Conservation (phyloP, 2,329 filamentous ascomycete genomes). For the Penicillium sp. region DNA sequence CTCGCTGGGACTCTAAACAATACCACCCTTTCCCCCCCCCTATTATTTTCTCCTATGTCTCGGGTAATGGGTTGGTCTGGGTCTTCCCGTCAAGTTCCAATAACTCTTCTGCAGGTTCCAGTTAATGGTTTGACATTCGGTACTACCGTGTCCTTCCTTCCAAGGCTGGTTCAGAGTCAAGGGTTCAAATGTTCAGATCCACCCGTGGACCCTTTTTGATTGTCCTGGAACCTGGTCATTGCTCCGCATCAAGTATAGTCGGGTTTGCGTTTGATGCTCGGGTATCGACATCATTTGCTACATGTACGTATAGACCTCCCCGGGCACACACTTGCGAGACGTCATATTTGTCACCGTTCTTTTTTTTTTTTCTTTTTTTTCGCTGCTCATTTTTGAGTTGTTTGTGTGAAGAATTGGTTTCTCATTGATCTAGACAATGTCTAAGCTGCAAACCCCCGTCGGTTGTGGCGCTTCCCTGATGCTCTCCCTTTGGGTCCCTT, state of each 20-base stretch:
- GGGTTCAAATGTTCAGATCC: neutral
- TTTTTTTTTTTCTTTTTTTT: slow-evolving; percentile 3
- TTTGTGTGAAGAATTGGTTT: slow-evolving; percentile 5
- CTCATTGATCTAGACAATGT: slow-evolving; percentile 21
- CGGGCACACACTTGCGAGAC: slow-evolving; percentile 4
- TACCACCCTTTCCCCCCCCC: slow-evolving; percentile 1
- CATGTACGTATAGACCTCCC: neutral
- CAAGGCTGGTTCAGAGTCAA: neutral
- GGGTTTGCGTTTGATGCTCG: slow-evolving; percentile 15
- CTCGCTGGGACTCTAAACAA: neutral
- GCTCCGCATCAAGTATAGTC: slow-evolving; percentile 17
- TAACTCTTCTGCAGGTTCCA: neutral
- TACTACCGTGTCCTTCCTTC: slow-evolving; percentile 19
- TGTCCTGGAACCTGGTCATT: slow-evolving; percentile 15
- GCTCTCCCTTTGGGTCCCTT: too few relatives aligned
- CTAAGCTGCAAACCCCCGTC: slow-evolving; percentile 24
- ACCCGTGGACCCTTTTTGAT: neutral
- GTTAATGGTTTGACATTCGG: neutral
- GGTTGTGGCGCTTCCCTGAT: slow-evolving; percentile 18
- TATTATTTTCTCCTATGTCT: neutral
- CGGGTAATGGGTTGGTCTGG: neutral
- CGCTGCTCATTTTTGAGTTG: slow-evolving; percentile 3
- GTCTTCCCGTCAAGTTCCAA: neutral
- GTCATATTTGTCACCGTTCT: slow-evolving; percentile 10
- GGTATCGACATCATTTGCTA: slow-evolving; percentile 11